Percentiles rank a stretch among this genome's conserved stretches.
These are phyloP conservation scores for Leccinellum luteum DNA, from an alignment of 768 basidiomycete species.

Conservation along the genomic window DNA sequence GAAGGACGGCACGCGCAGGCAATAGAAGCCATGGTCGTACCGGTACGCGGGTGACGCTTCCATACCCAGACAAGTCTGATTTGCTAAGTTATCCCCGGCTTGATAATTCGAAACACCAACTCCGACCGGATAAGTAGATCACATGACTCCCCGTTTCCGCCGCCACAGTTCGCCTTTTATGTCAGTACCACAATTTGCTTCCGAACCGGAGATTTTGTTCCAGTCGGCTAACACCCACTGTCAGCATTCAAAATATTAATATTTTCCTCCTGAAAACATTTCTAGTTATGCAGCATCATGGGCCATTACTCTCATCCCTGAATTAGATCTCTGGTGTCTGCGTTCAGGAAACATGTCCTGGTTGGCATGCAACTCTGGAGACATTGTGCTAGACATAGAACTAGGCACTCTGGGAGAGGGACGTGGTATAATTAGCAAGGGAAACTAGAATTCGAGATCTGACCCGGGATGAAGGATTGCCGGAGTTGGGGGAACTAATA, in stretches of 20 bases:
- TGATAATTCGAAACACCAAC: conserved; percentile 11
- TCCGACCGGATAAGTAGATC: conserved; percentile 11
- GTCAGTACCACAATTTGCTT: conserved; percentile 7
- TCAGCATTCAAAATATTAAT: conserved; percentile 1
- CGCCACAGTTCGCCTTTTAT: conserved; percentile 14
- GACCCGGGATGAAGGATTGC: background rate
- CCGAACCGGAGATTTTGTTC: conserved; percentile 16
- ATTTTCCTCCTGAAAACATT: conserved; percentile 7
- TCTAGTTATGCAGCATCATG: conserved; percentile 5
- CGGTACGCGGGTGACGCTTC: conserved; percentile 22
- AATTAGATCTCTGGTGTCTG: background rate
- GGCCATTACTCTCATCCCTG: background rate
- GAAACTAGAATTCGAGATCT: background rate
- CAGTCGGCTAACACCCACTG: conserved; percentile 22
- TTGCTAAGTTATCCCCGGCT: conserved; percentile 6
- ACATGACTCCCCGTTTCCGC: conserved; percentile 12
- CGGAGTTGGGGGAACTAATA: too few relatives aligned
- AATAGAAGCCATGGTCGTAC: conserved; percentile 26
- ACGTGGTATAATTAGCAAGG: background rate
- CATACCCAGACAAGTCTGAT: conserved; percentile 19
- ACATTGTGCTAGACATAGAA: conserved; percentile 3
- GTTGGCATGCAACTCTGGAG: conserved; percentile 2
- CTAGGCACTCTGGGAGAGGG: background rate
- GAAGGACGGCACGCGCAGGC: conserved; percentile 28
- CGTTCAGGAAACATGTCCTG: background rate